Percentiles rank a stretch among this genome's conserved stretches.
Conservation (phyloP, 73 alveolate genomes). For the Blepharisma japonicum region DNA sequence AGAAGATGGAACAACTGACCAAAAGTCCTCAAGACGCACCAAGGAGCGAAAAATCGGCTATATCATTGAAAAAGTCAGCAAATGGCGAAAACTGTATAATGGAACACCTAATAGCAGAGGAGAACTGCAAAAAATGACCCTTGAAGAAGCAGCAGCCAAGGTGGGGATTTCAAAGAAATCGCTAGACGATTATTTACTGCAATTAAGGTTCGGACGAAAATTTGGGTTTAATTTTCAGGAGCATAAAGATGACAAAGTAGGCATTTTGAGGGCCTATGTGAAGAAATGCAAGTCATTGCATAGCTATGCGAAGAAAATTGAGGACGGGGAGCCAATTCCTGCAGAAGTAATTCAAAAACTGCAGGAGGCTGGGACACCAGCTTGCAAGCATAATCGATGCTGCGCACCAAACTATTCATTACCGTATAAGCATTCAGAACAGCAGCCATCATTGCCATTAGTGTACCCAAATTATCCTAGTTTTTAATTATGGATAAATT, state of each 20-base stretch:
- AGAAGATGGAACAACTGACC: neutral
- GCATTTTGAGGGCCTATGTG: constrained; percentile 90
- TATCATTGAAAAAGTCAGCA: constrained; percentile 93
- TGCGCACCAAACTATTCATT: constrained; percentile 23
- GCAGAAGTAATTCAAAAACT: constrained; percentile 10
- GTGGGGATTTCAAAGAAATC: constrained; percentile 87
- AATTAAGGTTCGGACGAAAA: constrained; percentile 85
- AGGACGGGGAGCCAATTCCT: constrained; percentile 38
- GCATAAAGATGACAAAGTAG: constrained; percentile 94
- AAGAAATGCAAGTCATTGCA: constrained; percentile 61
- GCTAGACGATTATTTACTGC: constrained; percentile 85
- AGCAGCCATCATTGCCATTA: no score
- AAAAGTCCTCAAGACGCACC: constrained; percentile 59
- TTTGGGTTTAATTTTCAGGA: constrained; percentile 95
- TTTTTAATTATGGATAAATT: no score
- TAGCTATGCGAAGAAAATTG: constrained; percentile 5
- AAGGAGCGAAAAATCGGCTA: constrained; percentile 97
- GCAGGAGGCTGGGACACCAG: constrained; percentile 29
- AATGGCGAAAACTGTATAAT: constrained; percentile 96
- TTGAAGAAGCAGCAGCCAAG: constrained; percentile 91
- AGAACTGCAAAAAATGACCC: constrained; percentile 51
- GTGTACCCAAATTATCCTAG: no score
- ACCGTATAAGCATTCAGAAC: no score
- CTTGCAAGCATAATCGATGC: constrained; percentile 30
- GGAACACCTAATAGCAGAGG: constrained; percentile 78